Percentiles rank a stretch among this genome's conserved stretches.
Conservation (phyloP, 192 early-diverging fungal species). For the Phycomyces nitens region DNA sequence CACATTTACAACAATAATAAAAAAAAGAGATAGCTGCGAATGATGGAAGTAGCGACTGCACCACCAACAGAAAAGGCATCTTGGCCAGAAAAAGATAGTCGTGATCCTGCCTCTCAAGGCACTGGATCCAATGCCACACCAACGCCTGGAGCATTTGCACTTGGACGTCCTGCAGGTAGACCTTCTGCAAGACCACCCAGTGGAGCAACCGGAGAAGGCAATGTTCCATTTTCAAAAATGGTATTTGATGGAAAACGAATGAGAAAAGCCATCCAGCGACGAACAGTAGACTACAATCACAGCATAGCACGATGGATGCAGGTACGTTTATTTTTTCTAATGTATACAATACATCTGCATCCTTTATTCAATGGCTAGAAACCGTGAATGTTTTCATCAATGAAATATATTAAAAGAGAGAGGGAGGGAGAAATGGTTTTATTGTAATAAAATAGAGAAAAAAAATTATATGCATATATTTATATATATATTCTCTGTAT, state of each 20-base stretch:
- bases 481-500: no score
- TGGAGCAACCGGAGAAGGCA: neutral
- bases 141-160: constrained; percentile 1
- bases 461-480: no score
- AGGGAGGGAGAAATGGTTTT: no score
- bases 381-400: no score
- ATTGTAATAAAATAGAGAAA: no score
- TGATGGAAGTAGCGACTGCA: no score
- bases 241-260: constrained; percentile 73
- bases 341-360: no score
- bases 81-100: neutral
- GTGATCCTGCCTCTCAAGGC: neutral
- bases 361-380: neutral
- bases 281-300: constrained; percentile 92
- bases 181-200: constrained; percentile 3
- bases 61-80: neutral
- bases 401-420: no score
- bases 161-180: neutral
- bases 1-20: no score
- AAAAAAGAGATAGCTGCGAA: no score
- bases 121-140: constrained; percentile 4
- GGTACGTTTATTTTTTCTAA: constrained; percentile 45
- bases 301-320: constrained; percentile 74
- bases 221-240: constrained; percentile 30
- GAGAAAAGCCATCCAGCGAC: constrained; percentile 85